Conservation (phyloP, 148 eudicot genomes). For the Rhododendron henanense region DNA sequence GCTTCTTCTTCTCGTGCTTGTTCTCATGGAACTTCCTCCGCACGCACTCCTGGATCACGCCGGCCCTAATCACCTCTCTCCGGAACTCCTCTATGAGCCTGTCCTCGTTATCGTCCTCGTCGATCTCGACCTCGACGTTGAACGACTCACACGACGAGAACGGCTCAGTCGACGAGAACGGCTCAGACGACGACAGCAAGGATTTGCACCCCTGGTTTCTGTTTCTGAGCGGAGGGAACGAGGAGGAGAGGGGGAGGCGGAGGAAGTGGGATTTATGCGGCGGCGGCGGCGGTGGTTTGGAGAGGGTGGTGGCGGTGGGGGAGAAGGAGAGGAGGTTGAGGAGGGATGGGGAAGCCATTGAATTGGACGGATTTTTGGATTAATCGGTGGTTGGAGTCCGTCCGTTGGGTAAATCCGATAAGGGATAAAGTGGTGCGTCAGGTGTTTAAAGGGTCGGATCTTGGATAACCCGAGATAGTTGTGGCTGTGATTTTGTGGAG, state of each 20-base stretch:
- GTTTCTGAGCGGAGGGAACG: conserved; percentile 12
- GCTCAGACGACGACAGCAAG: conserved; percentile 22
- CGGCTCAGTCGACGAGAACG: no score
- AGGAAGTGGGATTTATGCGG: conserved; percentile 19
- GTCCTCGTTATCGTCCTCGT: conserved; percentile 76
- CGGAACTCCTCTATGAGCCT: conserved; percentile 55
- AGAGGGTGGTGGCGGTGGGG: conserved; percentile 26
- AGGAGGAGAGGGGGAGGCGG: conserved; percentile 19
- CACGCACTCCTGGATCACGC: conserved; percentile 71
- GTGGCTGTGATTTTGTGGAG: neutral
- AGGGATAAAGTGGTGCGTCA: neutral
- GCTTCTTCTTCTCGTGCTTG: conserved; percentile 76
- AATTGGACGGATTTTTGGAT: neutral
- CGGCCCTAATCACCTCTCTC: conserved; percentile 84
- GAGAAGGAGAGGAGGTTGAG: conserved; percentile 52
- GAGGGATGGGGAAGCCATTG: conserved; percentile 60
- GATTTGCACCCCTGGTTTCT: neutral
- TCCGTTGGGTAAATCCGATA: neutral
- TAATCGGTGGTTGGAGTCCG: neutral
- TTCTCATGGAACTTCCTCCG: conserved; percentile 70
- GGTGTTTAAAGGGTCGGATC: neutral
- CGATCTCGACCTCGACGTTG: conserved; percentile 82
- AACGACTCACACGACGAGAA: conserved; percentile 16
- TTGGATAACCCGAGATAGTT: neutral
- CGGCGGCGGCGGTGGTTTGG: conserved; percentile 27